Base-by-base conservation (phyloP, 352 stramenopile genomes). In the Globisporangium apiculatum region DNA sequence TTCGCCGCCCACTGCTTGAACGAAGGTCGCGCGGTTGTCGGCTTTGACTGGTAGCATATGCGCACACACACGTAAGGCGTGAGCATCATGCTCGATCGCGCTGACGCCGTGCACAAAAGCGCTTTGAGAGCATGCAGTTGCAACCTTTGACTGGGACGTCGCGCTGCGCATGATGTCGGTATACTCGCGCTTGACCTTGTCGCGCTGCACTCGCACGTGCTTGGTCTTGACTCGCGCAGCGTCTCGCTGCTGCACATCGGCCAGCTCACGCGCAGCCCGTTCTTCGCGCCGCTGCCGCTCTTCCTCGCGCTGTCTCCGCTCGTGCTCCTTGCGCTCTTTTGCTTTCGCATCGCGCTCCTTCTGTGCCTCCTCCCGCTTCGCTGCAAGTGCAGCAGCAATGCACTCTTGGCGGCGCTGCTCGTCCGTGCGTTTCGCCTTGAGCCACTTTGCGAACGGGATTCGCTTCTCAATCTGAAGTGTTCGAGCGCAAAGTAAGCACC, bases 371-470 rank as follows among this genome's bases (percentile, higher is more conserved):
- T 70, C 60, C 17, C 68, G 73, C 45, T 70, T 62, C 48, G 36
- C 24, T 1, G 18, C 49, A 7, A 48, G 24, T 9, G 7, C 35
- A 38, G 54, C 35, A 0, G 47, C 37, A 8, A 54, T 10, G 9
- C 5, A 10, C 0, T n/a, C 42, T 9, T 45, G 42, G 1, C 51
- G 43, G 4, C 15, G 40, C 8, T 48, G 48, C 31, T 68, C 56
- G 3, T 47, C 47, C 5, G 31, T 50, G 24, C 31, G 58, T 53
- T 76, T 84, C 38, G 68, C 46, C 38, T 68, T 67, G 17, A 88
- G 51, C 80, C 80, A 90, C 8, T 64, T 58, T 4, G 49, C 12
- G 24, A 78, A 85, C 35, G 77, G 58, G 41, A 83, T 73, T 10
- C 69, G 57, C 45, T 76, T 75, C 36, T 68, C 64, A 35, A 87